Evolutionary conservation across 805 yeast species (phyloP).

Genomic region (Starmerella roubikii): DNA sequence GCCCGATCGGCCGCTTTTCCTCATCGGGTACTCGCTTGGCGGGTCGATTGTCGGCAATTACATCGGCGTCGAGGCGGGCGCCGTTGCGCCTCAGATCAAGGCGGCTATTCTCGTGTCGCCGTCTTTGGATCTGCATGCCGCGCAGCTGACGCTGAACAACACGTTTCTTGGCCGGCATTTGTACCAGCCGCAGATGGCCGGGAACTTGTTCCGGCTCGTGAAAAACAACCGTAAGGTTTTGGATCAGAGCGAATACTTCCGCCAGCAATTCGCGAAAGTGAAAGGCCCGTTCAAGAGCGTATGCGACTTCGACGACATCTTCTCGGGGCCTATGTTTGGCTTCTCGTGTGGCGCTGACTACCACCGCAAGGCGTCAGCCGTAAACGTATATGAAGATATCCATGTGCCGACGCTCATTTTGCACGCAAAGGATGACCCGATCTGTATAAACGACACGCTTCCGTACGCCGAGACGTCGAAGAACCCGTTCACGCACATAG

Average conservation of each 20-base stretch:
- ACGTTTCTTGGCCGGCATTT: constrained; percentile 33
- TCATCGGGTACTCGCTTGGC: constrained; percentile 74
- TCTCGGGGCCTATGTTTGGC: constrained; percentile 56
- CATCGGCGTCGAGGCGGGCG: constrained; percentile 45
- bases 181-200: constrained; percentile 41
- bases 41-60: constrained; percentile 59
- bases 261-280: constrained; percentile 22
- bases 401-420: constrained; percentile 51
- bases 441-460: constrained; percentile 39
- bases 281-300: constrained; percentile 25
- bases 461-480: constrained; percentile 38
- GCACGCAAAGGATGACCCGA: constrained; percentile 65
- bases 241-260: constrained; percentile 22
- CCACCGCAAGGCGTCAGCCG: constrained; percentile 50
- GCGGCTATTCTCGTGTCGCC: constrained; percentile 49
- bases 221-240: constrained; percentile 31
- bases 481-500: constrained; percentile 48
- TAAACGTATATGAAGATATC: constrained; percentile 36
- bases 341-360: constrained; percentile 51
- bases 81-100: constrained; percentile 26
- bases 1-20: constrained; percentile 51
- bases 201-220: constrained; percentile 34
- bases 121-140: constrained; percentile 60
- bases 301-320: constrained; percentile 46
- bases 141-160: constrained; percentile 33